phyloP scores from a whole-genome alignment of 2,329 filamentous ascomycete species.

The Cadophora sp. region DNA sequence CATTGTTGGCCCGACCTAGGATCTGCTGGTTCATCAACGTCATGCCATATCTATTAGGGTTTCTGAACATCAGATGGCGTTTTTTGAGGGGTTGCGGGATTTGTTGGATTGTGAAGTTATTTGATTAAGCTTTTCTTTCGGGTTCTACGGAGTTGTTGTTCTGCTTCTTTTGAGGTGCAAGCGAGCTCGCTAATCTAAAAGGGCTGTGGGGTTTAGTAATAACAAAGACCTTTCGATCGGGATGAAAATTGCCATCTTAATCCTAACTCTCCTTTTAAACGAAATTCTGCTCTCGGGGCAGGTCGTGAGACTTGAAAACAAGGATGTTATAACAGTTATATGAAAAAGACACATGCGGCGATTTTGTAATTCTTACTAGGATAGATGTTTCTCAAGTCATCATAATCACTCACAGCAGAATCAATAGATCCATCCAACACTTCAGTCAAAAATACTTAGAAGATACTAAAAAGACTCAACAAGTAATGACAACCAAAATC shows the following conservation, averaged over 20 bases:
- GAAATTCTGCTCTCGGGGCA: background rate
- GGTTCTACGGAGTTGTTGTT: background rate
- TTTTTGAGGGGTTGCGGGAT: background rate
- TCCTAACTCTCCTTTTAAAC: background rate
- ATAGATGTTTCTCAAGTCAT: background rate
- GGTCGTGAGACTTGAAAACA: too few relatives aligned
- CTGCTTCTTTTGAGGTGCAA: background rate
- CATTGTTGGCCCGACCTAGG: background rate
- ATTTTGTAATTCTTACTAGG: too few relatives aligned
- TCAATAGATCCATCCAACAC: background rate
- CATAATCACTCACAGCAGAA: background rate
- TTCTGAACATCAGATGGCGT: conserved; percentile 5
- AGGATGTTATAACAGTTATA: too few relatives aligned
- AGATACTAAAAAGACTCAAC: background rate
- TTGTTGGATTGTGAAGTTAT: background rate
- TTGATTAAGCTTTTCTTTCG: background rate
- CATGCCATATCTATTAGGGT: background rate
- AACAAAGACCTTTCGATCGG: background rate
- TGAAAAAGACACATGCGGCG: too few relatives aligned
- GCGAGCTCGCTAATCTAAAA: conserved; percentile 9
- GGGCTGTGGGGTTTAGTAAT: background rate
- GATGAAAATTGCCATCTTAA: background rate
- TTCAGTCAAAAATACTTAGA: background rate
- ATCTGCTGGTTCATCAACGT: background rate
- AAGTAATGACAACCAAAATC: background rate